phyloP scores from a whole-genome alignment of 805 yeast genomes.

The Ogataea wickerhamii region DNA sequence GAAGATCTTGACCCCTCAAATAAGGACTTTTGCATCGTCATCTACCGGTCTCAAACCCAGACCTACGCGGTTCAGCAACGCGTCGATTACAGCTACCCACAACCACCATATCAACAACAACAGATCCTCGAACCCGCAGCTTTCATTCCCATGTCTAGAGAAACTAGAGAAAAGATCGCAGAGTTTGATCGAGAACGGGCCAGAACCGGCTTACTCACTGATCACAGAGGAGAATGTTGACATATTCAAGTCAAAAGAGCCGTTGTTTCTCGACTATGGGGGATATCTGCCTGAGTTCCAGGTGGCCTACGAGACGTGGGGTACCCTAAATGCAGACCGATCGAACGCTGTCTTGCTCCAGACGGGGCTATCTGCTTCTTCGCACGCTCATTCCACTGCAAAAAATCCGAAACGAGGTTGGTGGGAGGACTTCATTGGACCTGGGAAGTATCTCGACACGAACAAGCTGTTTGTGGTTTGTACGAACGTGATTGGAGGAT shows the following conservation, averaged over 20 bases:
- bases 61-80: slow-evolving; percentile 13
- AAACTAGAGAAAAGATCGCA: slow-evolving; percentile 55
- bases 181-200: slow-evolving; percentile 57
- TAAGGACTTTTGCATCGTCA: slow-evolving; percentile 5
- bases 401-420: slow-evolving; percentile 75
- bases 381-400: slow-evolving; percentile 83
- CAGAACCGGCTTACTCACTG: slow-evolving; percentile 79
- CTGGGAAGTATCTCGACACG: slow-evolving; percentile 76
- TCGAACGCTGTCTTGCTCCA: slow-evolving; percentile 79
- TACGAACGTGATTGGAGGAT: slow-evolving; percentile 90
- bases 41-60: slow-evolving; percentile 11
- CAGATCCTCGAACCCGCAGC: slow-evolving; percentile 54
- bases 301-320: slow-evolving; percentile 95
- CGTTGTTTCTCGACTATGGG: slow-evolving; percentile 77
- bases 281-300: slow-evolving; percentile 69
- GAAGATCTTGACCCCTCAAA: not conserved
- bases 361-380: slow-evolving; percentile 89
- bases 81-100: slow-evolving; percentile 10
- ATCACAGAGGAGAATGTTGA: slow-evolving; percentile 66
- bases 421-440: slow-evolving; percentile 96
- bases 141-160: slow-evolving; percentile 85
- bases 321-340: slow-evolving; percentile 54
- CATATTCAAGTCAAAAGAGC: slow-evolving; percentile 48
- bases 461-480: slow-evolving; percentile 78
- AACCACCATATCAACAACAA: slow-evolving; percentile 2